Base-by-base conservation (phyloP, 2,329 filamentous ascomycete species). In the Ambrosiella xylebori region DNA sequence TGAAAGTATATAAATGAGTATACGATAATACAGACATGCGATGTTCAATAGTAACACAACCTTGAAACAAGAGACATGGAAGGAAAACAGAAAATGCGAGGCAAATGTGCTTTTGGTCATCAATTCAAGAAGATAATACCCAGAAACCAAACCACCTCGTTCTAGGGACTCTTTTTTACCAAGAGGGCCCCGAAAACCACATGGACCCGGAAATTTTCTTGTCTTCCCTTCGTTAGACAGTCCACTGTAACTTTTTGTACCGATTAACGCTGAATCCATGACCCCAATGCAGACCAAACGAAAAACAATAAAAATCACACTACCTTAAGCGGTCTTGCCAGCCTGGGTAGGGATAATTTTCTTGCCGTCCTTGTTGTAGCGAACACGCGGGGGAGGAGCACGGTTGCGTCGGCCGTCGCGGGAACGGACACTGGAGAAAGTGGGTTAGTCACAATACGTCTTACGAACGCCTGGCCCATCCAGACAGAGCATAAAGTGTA, bases 291-390 rank as follows among this genome's bases (percentile, higher is more conserved):
- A 40, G 44, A 54, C 52, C 52, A 27, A 27, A 27, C 44, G 11
- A 59, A 15, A 35, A 51, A 52, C 12, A 17, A 38, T 4, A 38
- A 41, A 41, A 19, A 35, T 15, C 27, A 35, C 12, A 51, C 17
- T 36, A 15, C 47, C 47, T 61, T 61, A 60, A 35, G 56, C 56
- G 68, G 78, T 77, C 78, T 87, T 88, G 70, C 80, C 79, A 66
- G 79, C 78, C 76, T 88, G 84, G 71, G 85, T 86, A 66, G 91
- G 89, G 74, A 84, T 85, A 73, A 98, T 84, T 86, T 98, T 98
- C 89, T 98, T 98, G 81, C 90, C 91, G 73, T 98, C 93, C 86
- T 97, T 96, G 87, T 98, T 98, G 88, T 95, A 98, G 71, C 93
- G 82, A 70, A 98, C 90, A 73, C 93, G 84, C 71, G 93, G 93